Base-by-base conservation (phyloP, 2,329 filamentous ascomycete species). In the Colletotrichum neosansevieriae region DNA sequence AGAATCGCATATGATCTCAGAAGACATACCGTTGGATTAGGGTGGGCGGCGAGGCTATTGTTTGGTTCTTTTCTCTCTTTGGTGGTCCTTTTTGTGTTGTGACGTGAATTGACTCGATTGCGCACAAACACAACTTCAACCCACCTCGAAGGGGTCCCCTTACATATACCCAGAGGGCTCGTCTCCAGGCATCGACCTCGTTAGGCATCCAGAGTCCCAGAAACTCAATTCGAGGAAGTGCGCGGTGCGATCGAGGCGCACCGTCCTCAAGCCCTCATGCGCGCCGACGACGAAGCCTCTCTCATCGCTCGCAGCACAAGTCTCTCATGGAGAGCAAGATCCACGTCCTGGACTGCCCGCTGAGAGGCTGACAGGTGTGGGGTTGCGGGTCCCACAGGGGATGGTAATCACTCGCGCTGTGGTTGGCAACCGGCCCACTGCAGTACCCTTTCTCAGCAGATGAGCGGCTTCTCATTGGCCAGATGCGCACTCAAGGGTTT, bases 331-430 rank as follows among this genome's bases (percentile, higher is more conserved):
- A 29, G 40, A 45, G 32, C 34, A 24, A 12, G 47, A 50, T 29
- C 29, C 29, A 29, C 29, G 47, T 65, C 49, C 45, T 38, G 19
- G 49, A 44, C 45, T 32, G 44, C 57, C 56, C 21, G 3, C 21
- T 21, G 63, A 54, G 63, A 62, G 59, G 64, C 64, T 67, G 59
- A 57, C 36, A 13, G 32, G 47, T 32, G 49, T 36, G 51, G 63
- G 40, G 47, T 32, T 58, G 38, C 11, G 36, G 42, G 50, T 11
- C 63, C 19, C 42, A 34, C 4, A 24, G 40, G 58, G 64, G 13
- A 29, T 36, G 58, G 59, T 58, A 29, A 29, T 53, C 36, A 63
- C 21, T 63, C n/a, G 51, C 57, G 29, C 40, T 34, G 57, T 66
- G 49, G 63, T 66, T 67, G 50, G 58, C 59, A 51, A 34, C 15